Evolutionary conservation across 2,329 filamentous ascomycete genomes (phyloP), one percentile per base, ranked within the genome.

Genomic region (Elsinoe fawcettii): DNA sequence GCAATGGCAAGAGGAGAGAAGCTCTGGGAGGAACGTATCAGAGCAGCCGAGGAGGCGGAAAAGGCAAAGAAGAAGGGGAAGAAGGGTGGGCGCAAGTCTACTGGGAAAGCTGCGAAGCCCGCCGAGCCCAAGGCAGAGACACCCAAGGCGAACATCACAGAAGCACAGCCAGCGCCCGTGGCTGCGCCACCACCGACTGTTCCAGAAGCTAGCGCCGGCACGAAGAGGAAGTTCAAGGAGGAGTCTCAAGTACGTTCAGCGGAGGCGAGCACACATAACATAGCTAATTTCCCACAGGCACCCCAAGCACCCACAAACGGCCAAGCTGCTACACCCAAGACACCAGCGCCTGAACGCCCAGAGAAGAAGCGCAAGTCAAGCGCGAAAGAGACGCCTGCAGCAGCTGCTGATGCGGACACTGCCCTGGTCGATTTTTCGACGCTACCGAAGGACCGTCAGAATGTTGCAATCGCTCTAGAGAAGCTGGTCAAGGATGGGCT

Each of bases 1-100:
- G 88, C 86, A 58, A 86, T 96, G 58, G 81, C 78, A 18, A 82
- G 80, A 41, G 93, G 92, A 4, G 89, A 96, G 73, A 87, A 85
- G 71, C 87, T 90, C 0, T 97, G 93, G 93, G 86, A 91, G 67
- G 81, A 81, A 75, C 80, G 58, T 75, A 80, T 56, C 75, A 71
- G 73, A 80, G 71, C 74, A 79, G 71, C 79, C 71, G 72, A 83
- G 77, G 72, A 82, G 75, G 73, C 80, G 77, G 63, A 73, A 64
- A 86, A 84, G 68, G 75, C 71, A 51, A 75, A 86, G 73, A 80
- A 81, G 65, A 74, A 61, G 74, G 61, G 62, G 51, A 66, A 62
- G 32, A 59, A 62, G 53, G 65, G 65, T 22, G 65, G 64, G n/a
- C 62, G 66, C 5, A 64, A 59, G 11, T 46, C 54, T 32, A 56